Evolutionary conservation across 805 yeast species (phyloP).

Genomic region (Candida ulmi): DNA sequence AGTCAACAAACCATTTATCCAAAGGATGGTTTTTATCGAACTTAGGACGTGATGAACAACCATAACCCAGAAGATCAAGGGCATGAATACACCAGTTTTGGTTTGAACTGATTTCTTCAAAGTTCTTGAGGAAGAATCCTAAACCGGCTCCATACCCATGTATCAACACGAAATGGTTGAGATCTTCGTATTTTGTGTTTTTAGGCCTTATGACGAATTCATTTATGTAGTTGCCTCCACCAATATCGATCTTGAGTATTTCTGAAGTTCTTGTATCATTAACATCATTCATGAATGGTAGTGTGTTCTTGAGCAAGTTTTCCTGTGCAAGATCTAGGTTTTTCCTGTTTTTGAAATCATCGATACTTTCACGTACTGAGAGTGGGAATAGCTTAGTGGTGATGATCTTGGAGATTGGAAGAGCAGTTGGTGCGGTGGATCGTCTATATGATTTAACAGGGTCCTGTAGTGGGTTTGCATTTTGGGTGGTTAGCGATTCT

Average conservation of each 20-base stretch:
- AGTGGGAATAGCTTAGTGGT: slow-evolving; percentile 52
- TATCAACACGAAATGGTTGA: slow-evolving; percentile 59
- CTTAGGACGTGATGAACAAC: slow-evolving; percentile 77
- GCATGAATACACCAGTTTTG: slow-evolving; percentile 73
- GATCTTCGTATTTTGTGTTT: slow-evolving; percentile 24
- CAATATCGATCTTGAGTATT: slow-evolving; percentile 31
- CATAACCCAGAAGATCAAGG: slow-evolving; percentile 85
- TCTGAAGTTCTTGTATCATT: slow-evolving; percentile 20
- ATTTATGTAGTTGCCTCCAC: slow-evolving; percentile 57
- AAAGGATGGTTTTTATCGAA: slow-evolving; percentile 35
- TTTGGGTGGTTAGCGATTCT: not conserved
- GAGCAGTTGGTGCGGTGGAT: slow-evolving; percentile 64
- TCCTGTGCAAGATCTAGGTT: slow-evolving; percentile 39
- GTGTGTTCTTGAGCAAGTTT: slow-evolving; percentile 1
- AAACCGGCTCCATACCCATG: slow-evolving; percentile 97
- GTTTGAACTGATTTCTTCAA: slow-evolving; percentile 42
- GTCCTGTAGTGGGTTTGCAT: not conserved
- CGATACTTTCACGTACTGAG: slow-evolving; percentile 41
- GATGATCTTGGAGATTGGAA: slow-evolving; percentile 48
- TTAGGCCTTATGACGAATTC: slow-evolving; percentile 64
- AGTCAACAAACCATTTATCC: slow-evolving; percentile 39
- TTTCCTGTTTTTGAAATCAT: slow-evolving; percentile 40
- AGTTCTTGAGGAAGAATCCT: slow-evolving; percentile 77
- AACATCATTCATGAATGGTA: not conserved
- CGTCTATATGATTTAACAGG: slow-evolving; percentile 31